A percentile compares a stretch with the other conserved stretches of the same genome.
These are phyloP conservation scores for Amauroascus verrucosus DNA, from an alignment of 2,329 filamentous ascomycete genomes.

Conservation along the genomic window DNA sequence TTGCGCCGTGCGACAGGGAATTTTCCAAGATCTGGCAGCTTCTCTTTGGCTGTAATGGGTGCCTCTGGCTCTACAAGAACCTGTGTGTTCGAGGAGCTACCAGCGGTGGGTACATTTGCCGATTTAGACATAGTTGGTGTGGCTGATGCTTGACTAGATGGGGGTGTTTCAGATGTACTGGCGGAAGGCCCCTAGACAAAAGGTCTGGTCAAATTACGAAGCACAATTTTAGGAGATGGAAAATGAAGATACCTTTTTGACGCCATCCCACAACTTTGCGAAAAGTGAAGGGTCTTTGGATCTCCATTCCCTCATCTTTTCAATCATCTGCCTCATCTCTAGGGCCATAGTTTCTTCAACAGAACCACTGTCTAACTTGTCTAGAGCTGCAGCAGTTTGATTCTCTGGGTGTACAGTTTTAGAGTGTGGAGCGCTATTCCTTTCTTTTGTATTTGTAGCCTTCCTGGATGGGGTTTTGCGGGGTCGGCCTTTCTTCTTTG, in stretches of 20 bases:
- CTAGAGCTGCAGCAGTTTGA: neutral
- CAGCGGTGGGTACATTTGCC: neutral
- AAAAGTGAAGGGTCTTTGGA: slow-evolving; percentile 46
- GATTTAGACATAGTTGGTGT: neutral
- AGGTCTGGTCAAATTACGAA: neutral
- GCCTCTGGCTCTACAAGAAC: neutral
- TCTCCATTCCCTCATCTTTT: slow-evolving; percentile 50
- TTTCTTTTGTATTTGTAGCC: neutral
- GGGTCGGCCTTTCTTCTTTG: neutral
- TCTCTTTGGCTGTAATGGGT: neutral
- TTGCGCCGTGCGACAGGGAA: slow-evolving; percentile 15
- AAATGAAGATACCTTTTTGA: slow-evolving; percentile 35
- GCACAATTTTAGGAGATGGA: neutral
- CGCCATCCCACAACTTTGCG: slow-evolving; percentile 45
- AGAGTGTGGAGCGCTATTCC: too few relatives aligned
- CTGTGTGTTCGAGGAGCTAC: neutral
- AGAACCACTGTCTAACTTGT: neutral
- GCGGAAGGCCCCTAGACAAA: neutral
- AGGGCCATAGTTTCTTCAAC: slow-evolving; percentile 34
- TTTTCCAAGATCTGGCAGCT: slow-evolving; percentile 14
- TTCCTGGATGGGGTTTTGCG: slow-evolving; percentile 1
- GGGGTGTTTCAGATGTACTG: neutral
- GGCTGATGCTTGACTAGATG: neutral
- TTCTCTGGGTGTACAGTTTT: neutral
- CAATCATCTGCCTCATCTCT: slow-evolving; percentile 47